Evolutionary conservation across 306 rosid genomes (phyloP).

Genomic region (Vigna trinervia): DNA sequence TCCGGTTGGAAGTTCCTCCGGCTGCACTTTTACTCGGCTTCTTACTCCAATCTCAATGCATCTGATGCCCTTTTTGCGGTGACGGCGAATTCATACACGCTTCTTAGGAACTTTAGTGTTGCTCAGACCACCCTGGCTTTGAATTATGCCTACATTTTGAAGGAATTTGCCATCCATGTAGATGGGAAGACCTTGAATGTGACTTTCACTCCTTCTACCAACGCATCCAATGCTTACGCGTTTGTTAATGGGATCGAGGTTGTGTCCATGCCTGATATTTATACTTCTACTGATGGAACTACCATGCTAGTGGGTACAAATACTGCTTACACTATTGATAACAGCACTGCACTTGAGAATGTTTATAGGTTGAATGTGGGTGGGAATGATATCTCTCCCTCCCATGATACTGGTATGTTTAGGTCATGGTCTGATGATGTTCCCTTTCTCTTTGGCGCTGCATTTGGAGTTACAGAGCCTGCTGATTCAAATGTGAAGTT

Average conservation of each 20-base stretch:
- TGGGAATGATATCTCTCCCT: conserved; percentile 82
- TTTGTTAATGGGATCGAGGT: conserved; percentile 95
- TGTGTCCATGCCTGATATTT: conserved; percentile 85
- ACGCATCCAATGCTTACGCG: conserved; percentile 66
- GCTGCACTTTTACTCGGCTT: conserved; percentile 72
- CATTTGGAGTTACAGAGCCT: conserved; percentile 60
- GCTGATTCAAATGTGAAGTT: conserved; percentile 61
- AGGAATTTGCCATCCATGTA: conserved; percentile 71
- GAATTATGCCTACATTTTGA: conserved; percentile 62
- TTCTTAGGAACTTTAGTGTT: conserved; percentile 79
- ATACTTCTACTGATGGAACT: conserved; percentile 51
- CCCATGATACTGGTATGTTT: conserved; percentile 78
- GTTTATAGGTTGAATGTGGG: conserved; percentile 86
- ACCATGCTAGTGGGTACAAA: conserved; percentile 57
- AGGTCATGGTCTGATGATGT: conserved; percentile 85
- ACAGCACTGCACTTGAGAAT: conserved; percentile 73
- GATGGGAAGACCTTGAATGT: conserved; percentile 65
- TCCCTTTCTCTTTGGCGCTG: conserved; percentile 67
- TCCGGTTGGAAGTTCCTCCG: conserved; percentile 79
- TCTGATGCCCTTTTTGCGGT: conserved; percentile 69
- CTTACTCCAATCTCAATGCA: conserved; percentile 62
- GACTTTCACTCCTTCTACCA: conserved; percentile 70
- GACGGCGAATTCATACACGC: conserved; percentile 58
- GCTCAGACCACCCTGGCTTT: conserved; percentile 66
- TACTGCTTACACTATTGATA: conserved; percentile 50